phyloP scores from a whole-genome alignment of 768 basidiomycete genomes.

The Coprinopsis cinerea region DNA sequence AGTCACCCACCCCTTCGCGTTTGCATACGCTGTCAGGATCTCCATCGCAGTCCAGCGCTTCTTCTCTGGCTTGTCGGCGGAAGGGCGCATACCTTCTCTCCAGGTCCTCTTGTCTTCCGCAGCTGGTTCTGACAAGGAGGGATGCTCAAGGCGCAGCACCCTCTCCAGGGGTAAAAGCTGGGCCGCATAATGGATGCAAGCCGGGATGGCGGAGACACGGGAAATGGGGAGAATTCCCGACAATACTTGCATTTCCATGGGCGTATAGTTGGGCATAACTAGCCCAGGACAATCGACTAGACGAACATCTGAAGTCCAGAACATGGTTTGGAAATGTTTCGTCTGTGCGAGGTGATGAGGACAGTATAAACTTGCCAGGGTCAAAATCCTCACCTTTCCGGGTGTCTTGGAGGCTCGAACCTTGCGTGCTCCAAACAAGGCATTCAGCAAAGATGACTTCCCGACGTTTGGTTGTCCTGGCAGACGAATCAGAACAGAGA shows the following conservation, averaged over 20 bases:
- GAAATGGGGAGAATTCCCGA: constrained; percentile 74
- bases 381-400: constrained; percentile 58
- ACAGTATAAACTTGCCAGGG: background rate
- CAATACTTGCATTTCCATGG: constrained; percentile 80
- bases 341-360: constrained; percentile 44
- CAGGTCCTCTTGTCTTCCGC: constrained; percentile 73
- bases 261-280: constrained; percentile 80
- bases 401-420: constrained; percentile 84
- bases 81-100: constrained; percentile 44
- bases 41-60: constrained; percentile 80
- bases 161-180: constrained; percentile 72
- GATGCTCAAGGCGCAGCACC: constrained; percentile 55
- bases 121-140: constrained; percentile 28
- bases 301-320: constrained; percentile 80
- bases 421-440: constrained; percentile 72
- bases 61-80: constrained; percentile 16
- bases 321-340: constrained; percentile 93
- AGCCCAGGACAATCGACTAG: constrained; percentile 95
- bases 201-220: constrained; percentile 75
- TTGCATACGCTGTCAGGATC: constrained; percentile 72
- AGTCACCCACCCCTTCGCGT: constrained; percentile 77
- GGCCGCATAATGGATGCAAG: constrained; percentile 70
- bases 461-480: constrained; percentile 93
- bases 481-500: background rate
- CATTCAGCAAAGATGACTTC: constrained; percentile 89